Percentiles rank a stretch among this genome's conserved stretches.
phyloP scores from a whole-genome alignment of 495 filamentous ascomycete species.

The Xylaria nigripes region DNA sequence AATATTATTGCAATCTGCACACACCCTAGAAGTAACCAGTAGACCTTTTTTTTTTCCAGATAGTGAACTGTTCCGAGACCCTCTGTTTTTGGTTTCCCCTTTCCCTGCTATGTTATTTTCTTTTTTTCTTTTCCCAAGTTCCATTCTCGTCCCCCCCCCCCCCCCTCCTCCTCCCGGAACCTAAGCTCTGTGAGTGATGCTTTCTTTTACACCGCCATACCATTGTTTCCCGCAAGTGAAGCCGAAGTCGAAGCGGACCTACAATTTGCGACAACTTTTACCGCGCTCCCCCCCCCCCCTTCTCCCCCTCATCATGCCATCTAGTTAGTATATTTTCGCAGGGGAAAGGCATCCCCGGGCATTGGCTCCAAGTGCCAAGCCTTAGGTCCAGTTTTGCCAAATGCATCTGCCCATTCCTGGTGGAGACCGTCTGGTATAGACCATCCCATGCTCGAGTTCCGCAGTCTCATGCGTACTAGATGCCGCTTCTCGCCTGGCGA shows the following conservation, averaged over 20 bases:
- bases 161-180: background rate
- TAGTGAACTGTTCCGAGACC: background rate
- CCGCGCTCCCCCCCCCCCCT: background rate
- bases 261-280: background rate
- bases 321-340: slow-evolving; percentile 42
- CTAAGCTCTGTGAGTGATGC: background rate
- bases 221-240: background rate
- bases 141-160: background rate
- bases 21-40: background rate
- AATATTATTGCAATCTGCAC: slow-evolving; percentile 3
- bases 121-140: background rate
- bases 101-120: background rate
- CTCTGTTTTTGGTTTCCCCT: background rate
- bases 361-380: slow-evolving; percentile 46
- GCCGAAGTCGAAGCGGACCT: background rate
- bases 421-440: slow-evolving; percentile 35
- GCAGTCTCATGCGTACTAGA: slow-evolving; percentile 45
- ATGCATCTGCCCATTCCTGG: slow-evolving; percentile 39
- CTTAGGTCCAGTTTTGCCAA: slow-evolving; percentile 30
- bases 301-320: background rate
- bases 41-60: background rate
- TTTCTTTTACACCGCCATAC: too few species aligned
- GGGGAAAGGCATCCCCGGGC: slow-evolving; percentile 41
- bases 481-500: slow-evolving; percentile 36
- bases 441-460: slow-evolving; percentile 38